A percentile compares a stretch with the other conserved stretches of the same genome.
phyloP scores from a whole-genome alignment of 441 rosid species.

The Sinapis alba region DNA sequence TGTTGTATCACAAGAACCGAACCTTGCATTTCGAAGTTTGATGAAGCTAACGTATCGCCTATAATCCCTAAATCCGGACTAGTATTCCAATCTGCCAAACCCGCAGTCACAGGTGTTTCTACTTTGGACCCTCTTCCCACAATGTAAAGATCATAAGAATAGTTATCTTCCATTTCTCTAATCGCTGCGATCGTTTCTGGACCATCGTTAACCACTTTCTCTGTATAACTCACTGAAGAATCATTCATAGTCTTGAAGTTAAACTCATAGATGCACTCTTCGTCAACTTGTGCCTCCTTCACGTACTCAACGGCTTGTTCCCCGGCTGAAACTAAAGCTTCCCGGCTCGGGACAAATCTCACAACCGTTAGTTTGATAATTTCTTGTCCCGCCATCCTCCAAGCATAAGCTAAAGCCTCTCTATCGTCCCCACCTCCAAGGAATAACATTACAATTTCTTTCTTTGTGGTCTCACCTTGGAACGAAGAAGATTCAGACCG shows the following conservation, averaged over 20 bases:
- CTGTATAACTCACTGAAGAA: slow-evolving; percentile 31
- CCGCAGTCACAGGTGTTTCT: slow-evolving; percentile 27
- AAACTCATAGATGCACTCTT: slow-evolving; percentile 44
- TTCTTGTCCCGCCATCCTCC: slow-evolving; percentile 43
- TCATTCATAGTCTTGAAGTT: slow-evolving; percentile 41
- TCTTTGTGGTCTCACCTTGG: slow-evolving; percentile 2
- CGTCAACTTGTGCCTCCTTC: slow-evolving; percentile 36
- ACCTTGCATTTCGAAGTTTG: slow-evolving; percentile 38
- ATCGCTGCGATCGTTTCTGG: slow-evolving; percentile 39
- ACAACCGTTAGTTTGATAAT: slow-evolving; percentile 37
- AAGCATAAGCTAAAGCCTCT: slow-evolving; percentile 52
- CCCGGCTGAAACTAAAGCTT: not conserved
- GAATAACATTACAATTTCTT: slow-evolving; percentile 40
- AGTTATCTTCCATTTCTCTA: slow-evolving; percentile 27
- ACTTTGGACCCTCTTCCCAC: slow-evolving; percentile 43
- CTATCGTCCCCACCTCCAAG: slow-evolving; percentile 48
- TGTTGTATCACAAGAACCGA: slow-evolving; percentile 48
- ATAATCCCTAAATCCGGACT: slow-evolving; percentile 42
- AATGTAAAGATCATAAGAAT: slow-evolving; percentile 40
- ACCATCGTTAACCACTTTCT: slow-evolving; percentile 39
- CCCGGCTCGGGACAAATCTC: slow-evolving; percentile 35
- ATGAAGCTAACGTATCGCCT: slow-evolving; percentile 36
- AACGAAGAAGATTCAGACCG: slow-evolving; percentile 19
- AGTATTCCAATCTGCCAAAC: slow-evolving; percentile 37
- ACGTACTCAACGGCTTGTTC: not conserved